Conservation (phyloP, 2,329 filamentous ascomycete species). For the Cladorrhinum sp. region DNA sequence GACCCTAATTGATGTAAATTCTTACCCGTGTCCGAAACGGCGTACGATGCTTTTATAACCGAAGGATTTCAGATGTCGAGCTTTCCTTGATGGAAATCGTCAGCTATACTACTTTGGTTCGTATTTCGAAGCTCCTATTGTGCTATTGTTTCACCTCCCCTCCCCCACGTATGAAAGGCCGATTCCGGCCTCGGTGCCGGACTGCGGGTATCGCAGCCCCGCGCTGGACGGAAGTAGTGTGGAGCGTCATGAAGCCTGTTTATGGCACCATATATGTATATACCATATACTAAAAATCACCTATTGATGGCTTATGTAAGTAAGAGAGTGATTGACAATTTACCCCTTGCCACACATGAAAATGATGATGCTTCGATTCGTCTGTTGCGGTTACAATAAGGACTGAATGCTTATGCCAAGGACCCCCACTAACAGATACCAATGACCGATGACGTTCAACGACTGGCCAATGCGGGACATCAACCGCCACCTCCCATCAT, state of each 20-base stretch:
- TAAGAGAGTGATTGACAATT: not conserved
- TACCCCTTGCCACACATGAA: not conserved
- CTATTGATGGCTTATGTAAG: not conserved
- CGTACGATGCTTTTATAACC: too few relatives aligned
- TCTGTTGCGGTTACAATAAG: not conserved
- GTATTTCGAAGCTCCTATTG: not conserved
- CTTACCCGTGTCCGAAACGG: too few relatives aligned
- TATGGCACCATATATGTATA: slow-evolving; percentile 20
- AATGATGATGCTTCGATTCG: slow-evolving; percentile 1
- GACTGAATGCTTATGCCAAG: slow-evolving; percentile 6
- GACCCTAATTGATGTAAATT: too few relatives aligned
- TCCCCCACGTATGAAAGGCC: not conserved
- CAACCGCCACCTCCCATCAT: slow-evolving; percentile 5
- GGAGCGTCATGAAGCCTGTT: slow-evolving; percentile 16
- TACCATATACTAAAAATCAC: not conserved
- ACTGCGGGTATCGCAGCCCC: slow-evolving; percentile 9
- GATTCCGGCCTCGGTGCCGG: slow-evolving; percentile 10
- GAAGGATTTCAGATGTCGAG: not conserved
- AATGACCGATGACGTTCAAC: slow-evolving; percentile 19
- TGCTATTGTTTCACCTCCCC: not conserved
- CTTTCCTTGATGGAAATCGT: not conserved
- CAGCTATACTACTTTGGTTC: not conserved
- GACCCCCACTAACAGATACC: not conserved
- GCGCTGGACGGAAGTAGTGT: slow-evolving; percentile 5
- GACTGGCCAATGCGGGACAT: not conserved